Conservation (phyloP, 2,329 filamentous ascomycete genomes). For the Rhynchosporium agropyri region DNA sequence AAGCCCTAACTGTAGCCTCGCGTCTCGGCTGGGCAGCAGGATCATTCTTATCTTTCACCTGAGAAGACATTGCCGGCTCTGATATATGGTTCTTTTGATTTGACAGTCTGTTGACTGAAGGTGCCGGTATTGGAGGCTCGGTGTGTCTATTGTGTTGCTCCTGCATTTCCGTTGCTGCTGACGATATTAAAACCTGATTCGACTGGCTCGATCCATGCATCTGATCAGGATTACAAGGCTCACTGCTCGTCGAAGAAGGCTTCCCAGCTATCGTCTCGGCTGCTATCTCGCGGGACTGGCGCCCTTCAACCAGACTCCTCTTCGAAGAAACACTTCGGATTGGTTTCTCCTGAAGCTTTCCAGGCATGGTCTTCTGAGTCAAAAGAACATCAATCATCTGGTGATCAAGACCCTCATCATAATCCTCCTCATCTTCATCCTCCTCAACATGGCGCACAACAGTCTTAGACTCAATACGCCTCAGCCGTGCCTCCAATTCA, state of each 20-base stretch:
- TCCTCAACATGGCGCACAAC: conserved; percentile 11
- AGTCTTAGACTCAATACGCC: conserved; percentile 18
- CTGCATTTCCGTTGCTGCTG: neutral
- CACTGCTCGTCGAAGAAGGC: neutral
- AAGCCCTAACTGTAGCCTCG: neutral
- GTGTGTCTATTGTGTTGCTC: neutral
- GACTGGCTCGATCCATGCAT: neutral
- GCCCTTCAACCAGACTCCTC: neutral
- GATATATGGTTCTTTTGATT: neutral
- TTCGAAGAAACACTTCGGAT: neutral
- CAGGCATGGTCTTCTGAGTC: conserved; percentile 22
- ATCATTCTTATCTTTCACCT: too few relatives aligned
- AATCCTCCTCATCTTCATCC: conserved; percentile 23
- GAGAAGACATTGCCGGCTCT: neutral
- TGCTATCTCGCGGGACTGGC: neutral
- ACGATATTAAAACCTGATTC: neutral
- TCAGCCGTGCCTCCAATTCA: conserved; percentile 27
- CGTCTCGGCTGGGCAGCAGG: neutral
- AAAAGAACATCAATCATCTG: conserved; percentile 31
- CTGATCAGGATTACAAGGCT: neutral
- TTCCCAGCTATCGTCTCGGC: neutral
- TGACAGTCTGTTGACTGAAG: neutral
- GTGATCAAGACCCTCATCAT: conserved; percentile 30
- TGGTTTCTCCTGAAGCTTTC: neutral
- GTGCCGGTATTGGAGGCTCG: neutral